Evolutionary conservation across 2,329 filamentous ascomycete genomes (phyloP).

Genomic region (Fusarium camptoceras): DNA sequence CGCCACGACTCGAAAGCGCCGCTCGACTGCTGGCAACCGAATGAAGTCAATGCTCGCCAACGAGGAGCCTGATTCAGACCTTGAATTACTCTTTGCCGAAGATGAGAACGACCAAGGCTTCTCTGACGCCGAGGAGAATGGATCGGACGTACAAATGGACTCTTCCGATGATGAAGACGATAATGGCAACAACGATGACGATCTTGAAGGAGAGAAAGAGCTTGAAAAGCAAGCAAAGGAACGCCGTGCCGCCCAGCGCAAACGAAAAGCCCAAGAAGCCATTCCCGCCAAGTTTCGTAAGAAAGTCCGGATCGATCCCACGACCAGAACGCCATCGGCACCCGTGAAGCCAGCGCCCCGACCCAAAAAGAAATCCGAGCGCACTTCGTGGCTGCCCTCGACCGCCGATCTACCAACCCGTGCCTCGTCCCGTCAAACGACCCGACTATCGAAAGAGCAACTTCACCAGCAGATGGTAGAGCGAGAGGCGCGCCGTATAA

Average conservation of each 20-base stretch:
- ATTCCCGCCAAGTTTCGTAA: slow-evolving; percentile 79
- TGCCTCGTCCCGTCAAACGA: slow-evolving; percentile 69
- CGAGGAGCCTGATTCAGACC: slow-evolving; percentile 75
- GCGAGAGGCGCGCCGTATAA: slow-evolving; percentile 75
- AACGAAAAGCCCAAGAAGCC: slow-evolving; percentile 82
- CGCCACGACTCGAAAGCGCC: slow-evolving; percentile 77
- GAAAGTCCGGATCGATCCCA: slow-evolving; percentile 78
- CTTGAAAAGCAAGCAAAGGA: slow-evolving; percentile 80
- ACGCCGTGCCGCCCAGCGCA: slow-evolving; percentile 74
- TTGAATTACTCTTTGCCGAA: slow-evolving; percentile 82
- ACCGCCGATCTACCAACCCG: slow-evolving; percentile 67
- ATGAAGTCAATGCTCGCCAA: slow-evolving; percentile 82
- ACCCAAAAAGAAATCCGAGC: slow-evolving; percentile 71
- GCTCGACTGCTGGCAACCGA: slow-evolving; percentile 85
- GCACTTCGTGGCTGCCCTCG: slow-evolving; percentile 68
- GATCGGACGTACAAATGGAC: slow-evolving; percentile 85
- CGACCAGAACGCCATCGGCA: slow-evolving; percentile 52
- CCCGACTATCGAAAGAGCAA: slow-evolving; percentile 69
- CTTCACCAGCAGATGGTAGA: slow-evolving; percentile 79
- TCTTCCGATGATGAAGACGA: slow-evolving; percentile 88
- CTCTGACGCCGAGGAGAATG: slow-evolving; percentile 73
- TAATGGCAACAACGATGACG: slow-evolving; percentile 70
- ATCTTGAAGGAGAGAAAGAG: slow-evolving; percentile 88
- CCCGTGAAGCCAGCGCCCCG: slow-evolving; percentile 58
- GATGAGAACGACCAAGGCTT: slow-evolving; percentile 77